phyloP scores from a whole-genome alignment of 2,329 filamentous ascomycete species.

The Paraphoma chrysanthemicola region DNA sequence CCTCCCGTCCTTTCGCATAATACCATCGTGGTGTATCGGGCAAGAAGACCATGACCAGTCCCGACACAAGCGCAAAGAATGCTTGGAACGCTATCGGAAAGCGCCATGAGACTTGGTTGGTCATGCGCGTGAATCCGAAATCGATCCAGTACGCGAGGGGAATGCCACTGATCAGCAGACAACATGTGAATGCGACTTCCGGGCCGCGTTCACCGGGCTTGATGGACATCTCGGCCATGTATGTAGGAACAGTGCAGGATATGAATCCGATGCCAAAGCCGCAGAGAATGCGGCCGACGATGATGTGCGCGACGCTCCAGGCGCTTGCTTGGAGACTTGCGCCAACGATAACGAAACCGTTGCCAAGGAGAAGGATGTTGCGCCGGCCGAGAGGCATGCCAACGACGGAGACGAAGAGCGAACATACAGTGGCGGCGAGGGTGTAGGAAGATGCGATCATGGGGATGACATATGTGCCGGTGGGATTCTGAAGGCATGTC shows the following conservation, averaged over 20 bases:
- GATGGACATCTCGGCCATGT: conserved; percentile 19
- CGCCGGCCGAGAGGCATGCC: conserved; percentile 57
- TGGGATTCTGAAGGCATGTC: conserved; percentile 4
- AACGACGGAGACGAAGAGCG: conserved; percentile 53
- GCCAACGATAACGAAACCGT: conserved; percentile 53
- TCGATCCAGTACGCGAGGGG: conserved; percentile 58
- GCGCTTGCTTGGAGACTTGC: conserved; percentile 54
- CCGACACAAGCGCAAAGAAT: conserved; percentile 55
- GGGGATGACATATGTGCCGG: conserved; percentile 13
- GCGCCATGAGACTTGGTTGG: conserved; percentile 52
- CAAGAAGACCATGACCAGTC: conserved; percentile 51
- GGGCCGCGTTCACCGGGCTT: conserved; percentile 42
- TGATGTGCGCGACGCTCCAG: conserved; percentile 54
- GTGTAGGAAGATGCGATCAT: conserved; percentile 17
- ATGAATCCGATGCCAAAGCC: conserved; percentile 56
- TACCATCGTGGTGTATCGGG: conserved; percentile 56
- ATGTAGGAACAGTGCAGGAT: conserved; percentile 53
- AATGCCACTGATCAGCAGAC: conserved; percentile 56
- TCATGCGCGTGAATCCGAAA: conserved; percentile 55
- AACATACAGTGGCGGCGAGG: conserved; percentile 49
- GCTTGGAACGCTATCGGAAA: conserved; percentile 57
- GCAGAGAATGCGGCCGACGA: conserved; percentile 54
- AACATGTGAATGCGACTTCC: conserved; percentile 54
- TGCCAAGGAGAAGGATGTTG: conserved; percentile 55
- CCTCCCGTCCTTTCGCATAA: conserved; percentile 48